Base-by-base conservation (phyloP, 306 rosid genomes). In the Cucumis melo region DNA sequence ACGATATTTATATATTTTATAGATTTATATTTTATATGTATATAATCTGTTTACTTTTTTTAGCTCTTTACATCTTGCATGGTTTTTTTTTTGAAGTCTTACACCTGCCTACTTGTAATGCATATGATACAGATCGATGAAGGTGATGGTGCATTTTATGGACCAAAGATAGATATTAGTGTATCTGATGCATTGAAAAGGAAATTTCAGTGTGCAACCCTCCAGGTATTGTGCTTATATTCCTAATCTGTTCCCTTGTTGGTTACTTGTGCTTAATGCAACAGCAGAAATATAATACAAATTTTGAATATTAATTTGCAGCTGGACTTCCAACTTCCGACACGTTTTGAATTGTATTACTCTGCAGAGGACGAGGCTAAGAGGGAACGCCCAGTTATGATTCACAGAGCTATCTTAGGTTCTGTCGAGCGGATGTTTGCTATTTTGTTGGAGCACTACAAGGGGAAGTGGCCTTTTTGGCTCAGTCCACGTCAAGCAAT, bases 401-500 rank as follows among this genome's bases (percentile, higher is more conserved):
- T 93, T 73, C 98, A 91, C 84, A 84, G 97, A 87, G 97, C 98
- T 61, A 80, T 93, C 79, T 86, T 93, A 72, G 97, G 98, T 63
- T 91, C 98, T 73, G 97, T 91, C 80, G 96, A 91, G 77, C 88
- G 98, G 44, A 91, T 93, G 97, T 89, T 93, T 90, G 97, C 96
- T 67, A 91, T 91, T 67, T 85, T 93, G 73, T 82, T 93, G 85
- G 98, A 91, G 88, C 96, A 93, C 84, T 93, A 87, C 84, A 91
- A 91, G 83, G 98, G 98, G 38, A 93, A 91, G 82, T 93, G 98
- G 97, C 98, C 98, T 68, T 90, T 93, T 81, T 93, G 98, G 97
- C 97, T 93, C 66, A 93, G 97, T 87, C 97, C 98, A 66, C 98
- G 96, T 62, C 98, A 93, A 84, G 91, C 96, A 2, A 90, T 93